These are phyloP conservation scores for Endothia cerciana DNA, from an alignment of 2,329 filamentous ascomycete genomes.

Conservation along the genomic window DNA sequence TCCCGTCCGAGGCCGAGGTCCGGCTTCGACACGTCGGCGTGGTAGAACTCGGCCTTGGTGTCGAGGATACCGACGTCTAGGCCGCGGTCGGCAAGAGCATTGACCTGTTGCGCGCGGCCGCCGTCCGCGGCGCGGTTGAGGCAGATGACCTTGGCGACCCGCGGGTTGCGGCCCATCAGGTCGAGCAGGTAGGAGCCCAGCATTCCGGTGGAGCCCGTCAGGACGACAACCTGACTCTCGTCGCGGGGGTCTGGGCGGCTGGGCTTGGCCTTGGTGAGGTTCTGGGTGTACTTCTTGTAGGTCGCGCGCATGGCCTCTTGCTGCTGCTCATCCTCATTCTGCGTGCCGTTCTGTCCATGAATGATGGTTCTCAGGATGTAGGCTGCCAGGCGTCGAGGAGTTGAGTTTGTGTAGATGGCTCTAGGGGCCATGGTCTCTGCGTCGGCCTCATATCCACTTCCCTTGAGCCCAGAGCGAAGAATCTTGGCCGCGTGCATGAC, in stretches of 20 bases:
- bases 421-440: conserved; percentile 31
- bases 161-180: conserved; percentile 37
- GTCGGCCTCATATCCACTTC: conserved; percentile 28
- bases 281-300: conserved; percentile 37
- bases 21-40: conserved; percentile 50
- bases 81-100: conserved; percentile 42
- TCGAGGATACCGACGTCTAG: conserved; percentile 37
- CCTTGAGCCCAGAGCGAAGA: conserved; percentile 31
- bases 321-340: conserved; percentile 27
- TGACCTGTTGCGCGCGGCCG: conserved; percentile 42
- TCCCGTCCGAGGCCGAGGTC: conserved; percentile 49
- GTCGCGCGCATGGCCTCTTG: conserved; percentile 30
- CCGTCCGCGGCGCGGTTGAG: conserved; percentile 49
- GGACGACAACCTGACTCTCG: conserved; percentile 37
- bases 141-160: conserved; percentile 47
- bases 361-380: conserved; percentile 29
- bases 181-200: conserved; percentile 46
- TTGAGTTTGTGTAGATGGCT: conserved; percentile 38
- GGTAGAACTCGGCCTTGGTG: conserved; percentile 48
- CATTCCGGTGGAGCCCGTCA: conserved; percentile 47
- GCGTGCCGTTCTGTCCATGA: conserved; percentile 16
- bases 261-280: conserved; percentile 32
- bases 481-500: conserved; percentile 36
- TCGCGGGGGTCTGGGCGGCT: conserved; percentile 34
- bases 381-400: conserved; percentile 34